Percentiles rank a stretch among this genome's conserved stretches.
Conservation (phyloP, 495 filamentous ascomycete genomes). For the Penicillium roqueforti region DNA sequence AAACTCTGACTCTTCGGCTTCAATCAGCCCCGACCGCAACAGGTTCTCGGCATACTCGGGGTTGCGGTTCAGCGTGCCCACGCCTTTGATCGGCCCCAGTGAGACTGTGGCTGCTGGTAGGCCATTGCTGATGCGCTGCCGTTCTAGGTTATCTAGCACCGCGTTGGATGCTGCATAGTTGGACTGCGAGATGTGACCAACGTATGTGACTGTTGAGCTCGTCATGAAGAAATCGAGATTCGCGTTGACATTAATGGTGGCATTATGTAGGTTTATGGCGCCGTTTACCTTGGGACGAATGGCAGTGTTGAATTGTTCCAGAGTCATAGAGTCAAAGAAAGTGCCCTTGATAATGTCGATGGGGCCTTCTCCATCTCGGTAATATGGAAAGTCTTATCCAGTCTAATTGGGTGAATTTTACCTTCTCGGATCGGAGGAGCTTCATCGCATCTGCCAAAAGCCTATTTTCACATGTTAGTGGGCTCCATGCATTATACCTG, state of each 20-base stretch:
- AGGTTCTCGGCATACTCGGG: not conserved
- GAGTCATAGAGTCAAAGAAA: not conserved
- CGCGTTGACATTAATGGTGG: not conserved
- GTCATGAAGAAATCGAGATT: conserved; percentile 2
- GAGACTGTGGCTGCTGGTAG: not conserved
- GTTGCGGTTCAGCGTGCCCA: not conserved
- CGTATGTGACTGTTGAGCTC: not conserved
- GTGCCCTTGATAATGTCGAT: not conserved
- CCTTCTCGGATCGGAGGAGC: not conserved
- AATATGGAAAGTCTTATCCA: conserved; percentile 1
- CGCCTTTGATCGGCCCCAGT: not conserved
- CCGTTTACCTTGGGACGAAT: not conserved
- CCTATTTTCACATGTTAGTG: not conserved
- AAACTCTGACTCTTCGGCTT: not conserved
- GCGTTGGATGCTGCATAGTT: not conserved
- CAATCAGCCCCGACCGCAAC: not conserved
- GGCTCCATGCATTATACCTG: not conserved
- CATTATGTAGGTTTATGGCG: not conserved
- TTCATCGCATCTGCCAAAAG: not conserved
- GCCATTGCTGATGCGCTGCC: not conserved
- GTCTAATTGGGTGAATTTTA: not conserved
- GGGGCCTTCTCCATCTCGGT: conserved; percentile 1
- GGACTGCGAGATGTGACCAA: not conserved
- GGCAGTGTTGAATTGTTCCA: not conserved
- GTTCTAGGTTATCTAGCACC: not conserved